Conservation (phyloP, 768 basidiomycete genomes). For the Boletus sp. region DNA sequence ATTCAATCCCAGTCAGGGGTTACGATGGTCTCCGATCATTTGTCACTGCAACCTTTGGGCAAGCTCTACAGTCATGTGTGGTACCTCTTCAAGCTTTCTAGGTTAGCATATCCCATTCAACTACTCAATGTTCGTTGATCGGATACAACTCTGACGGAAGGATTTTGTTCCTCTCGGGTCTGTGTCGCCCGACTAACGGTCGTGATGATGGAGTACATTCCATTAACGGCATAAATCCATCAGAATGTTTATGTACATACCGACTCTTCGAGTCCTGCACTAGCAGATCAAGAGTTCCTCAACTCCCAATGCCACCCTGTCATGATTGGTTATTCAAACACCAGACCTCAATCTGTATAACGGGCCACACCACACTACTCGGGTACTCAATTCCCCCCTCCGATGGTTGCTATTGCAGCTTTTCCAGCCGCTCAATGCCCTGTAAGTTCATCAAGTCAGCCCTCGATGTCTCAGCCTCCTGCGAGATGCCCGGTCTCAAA, state of each 20-base stretch:
- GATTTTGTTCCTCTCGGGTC: neutral
- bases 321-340: neutral
- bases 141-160: neutral
- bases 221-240: neutral
- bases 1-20: neutral
- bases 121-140: too few species aligned
- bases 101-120: too few species aligned
- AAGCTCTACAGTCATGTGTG: neutral
- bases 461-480: neutral
- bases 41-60: neutral
- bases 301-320: neutral
- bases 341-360: neutral
- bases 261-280: neutral
- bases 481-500: constrained; percentile 6
- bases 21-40: neutral
- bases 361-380: neutral
- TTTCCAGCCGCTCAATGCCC: neutral
- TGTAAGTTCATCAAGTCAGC: neutral
- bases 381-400: neutral
- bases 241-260: neutral
- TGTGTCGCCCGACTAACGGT: neutral
- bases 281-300: neutral
- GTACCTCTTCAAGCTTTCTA: neutral
- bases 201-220: neutral
- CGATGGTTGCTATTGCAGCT: neutral